These are phyloP conservation scores for Amauroascus niger DNA, from an alignment of 2,329 filamentous ascomycete genomes.

Conservation along the genomic window DNA sequence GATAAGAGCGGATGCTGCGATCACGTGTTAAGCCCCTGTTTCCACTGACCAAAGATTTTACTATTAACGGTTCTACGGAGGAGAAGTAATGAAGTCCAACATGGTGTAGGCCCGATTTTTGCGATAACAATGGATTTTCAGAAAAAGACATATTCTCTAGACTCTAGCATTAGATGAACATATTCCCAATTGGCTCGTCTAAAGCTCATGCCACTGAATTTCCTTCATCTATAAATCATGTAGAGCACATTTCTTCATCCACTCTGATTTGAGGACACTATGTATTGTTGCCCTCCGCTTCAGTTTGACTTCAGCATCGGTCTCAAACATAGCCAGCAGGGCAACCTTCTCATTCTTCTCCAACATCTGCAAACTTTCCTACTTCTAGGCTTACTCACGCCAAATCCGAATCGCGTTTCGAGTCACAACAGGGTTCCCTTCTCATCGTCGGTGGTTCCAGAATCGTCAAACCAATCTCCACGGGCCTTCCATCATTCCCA, in stretches of 20 bases:
- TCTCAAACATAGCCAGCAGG: conserved; percentile 17
- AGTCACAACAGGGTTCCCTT: not conserved
- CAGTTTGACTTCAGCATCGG: conserved; percentile 18
- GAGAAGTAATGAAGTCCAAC: too few species aligned
- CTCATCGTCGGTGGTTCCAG: conserved; percentile 12
- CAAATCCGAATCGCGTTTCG: not conserved
- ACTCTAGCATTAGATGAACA: too few species aligned
- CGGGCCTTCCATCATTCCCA: conserved; percentile 12
- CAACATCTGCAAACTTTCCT: conserved; percentile 2
- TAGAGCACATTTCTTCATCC: conserved; percentile 20
- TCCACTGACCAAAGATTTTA: too few species aligned
- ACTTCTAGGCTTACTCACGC: conserved; percentile 10
- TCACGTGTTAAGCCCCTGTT: not conserved
- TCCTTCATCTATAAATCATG: too few species aligned
- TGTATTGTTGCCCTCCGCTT: conserved; percentile 17
- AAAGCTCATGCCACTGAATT: too few species aligned
- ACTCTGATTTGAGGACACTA: conserved; percentile 17
- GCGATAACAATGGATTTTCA: too few species aligned
- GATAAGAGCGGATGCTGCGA: not conserved
- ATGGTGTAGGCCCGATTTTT: too few species aligned
- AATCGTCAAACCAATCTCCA: conserved; percentile 12
- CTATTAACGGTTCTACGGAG: too few species aligned
- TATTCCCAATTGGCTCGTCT: too few species aligned
- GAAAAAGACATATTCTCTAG: too few species aligned
- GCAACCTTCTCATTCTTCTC: conserved; percentile 12